Conservation (phyloP, 2,329 filamentous ascomycete genomes). For the Sporothrix globosa region DNA sequence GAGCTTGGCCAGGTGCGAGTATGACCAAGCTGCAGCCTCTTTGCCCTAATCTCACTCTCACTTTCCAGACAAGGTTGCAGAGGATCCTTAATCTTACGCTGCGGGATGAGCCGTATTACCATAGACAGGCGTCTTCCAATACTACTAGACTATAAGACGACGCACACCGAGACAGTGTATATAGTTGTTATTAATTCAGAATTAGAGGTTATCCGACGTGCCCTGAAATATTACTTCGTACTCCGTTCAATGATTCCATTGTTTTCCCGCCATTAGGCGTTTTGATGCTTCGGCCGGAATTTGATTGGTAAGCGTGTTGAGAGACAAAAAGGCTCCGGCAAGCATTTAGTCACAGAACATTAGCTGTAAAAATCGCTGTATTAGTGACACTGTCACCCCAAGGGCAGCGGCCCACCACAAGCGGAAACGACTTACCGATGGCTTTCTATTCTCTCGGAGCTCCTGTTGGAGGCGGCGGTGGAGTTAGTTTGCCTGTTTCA, state of each 20-base stretch:
- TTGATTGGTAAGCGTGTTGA: conserved; percentile 22
- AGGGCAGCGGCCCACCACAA: neutral
- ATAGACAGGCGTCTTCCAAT: neutral
- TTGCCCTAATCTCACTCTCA: neutral
- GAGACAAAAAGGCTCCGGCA: conserved; percentile 2
- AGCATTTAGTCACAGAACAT: neutral
- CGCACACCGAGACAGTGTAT: neutral
- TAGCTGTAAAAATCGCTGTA: neutral
- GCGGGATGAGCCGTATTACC: conserved; percentile 15
- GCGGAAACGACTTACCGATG: neutral
- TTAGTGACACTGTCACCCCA: neutral
- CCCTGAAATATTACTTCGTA: too few species aligned
- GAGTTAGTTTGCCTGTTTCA: conserved; percentile 17
- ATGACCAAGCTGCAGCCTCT: neutral
- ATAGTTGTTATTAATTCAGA: conserved; percentile 10
- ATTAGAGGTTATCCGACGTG: neutral
- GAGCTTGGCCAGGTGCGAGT: neutral
- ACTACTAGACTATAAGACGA: neutral
- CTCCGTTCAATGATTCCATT: neutral
- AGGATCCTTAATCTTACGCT: neutral
- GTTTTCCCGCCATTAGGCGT: neutral
- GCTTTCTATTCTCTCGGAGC: neutral
- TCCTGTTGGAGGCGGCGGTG: neutral
- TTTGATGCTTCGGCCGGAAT: neutral
- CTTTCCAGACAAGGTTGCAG: neutral